Evolutionary conservation across 805 yeast genomes (phyloP).

Genomic region (Candida jianshihensis): DNA sequence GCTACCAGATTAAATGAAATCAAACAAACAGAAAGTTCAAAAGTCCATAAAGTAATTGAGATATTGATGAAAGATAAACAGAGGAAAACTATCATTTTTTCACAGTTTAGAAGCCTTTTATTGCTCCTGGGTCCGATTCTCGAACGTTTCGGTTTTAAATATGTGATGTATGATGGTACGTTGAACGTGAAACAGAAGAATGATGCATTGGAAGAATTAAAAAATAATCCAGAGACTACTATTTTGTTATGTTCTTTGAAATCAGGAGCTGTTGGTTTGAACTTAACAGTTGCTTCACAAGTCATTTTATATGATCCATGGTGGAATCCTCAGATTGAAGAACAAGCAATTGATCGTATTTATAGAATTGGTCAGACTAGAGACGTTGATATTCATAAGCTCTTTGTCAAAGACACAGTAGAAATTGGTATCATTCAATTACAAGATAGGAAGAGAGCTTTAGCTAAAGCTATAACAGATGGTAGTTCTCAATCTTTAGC

Average conservation of each 20-base stretch:
- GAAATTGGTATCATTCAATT: conserved; percentile 80
- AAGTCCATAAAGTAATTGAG: conserved; percentile 26
- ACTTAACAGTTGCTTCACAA: conserved; percentile 72
- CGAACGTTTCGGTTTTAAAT: conserved; percentile 23
- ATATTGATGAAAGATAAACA: conserved; percentile 26
- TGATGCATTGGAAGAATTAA: conserved; percentile 22
- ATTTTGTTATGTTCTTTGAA: conserved; percentile 67
- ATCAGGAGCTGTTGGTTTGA: conserved; percentile 91
- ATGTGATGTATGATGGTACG: conserved; percentile 30
- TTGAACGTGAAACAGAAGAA: conserved; percentile 26
- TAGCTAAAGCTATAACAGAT: conserved; percentile 64
- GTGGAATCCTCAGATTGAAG: conserved; percentile 92
- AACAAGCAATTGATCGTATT: conserved; percentile 86
- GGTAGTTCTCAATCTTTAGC: conserved; percentile 52
- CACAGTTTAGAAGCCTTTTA: conserved; percentile 34
- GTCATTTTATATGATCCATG: conserved; percentile 92
- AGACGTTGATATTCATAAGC: conserved; percentile 66
- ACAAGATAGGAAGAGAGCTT: conserved; percentile 70
- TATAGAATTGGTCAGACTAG: conserved; percentile 82
- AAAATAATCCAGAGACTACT: conserved; percentile 22
- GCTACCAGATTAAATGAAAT: conserved; percentile 10
- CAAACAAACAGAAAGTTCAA: conserved; percentile 24
- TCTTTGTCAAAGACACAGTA: conserved; percentile 69
- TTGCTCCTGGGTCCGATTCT: conserved; percentile 24
- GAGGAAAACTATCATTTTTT: conserved; percentile 39